A percentile compares a stretch with the other conserved stretches of the same genome.
These are phyloP conservation scores for Stipa capillata DNA, from an alignment of 176 grass and related monocot species.

Conservation along the genomic window DNA sequence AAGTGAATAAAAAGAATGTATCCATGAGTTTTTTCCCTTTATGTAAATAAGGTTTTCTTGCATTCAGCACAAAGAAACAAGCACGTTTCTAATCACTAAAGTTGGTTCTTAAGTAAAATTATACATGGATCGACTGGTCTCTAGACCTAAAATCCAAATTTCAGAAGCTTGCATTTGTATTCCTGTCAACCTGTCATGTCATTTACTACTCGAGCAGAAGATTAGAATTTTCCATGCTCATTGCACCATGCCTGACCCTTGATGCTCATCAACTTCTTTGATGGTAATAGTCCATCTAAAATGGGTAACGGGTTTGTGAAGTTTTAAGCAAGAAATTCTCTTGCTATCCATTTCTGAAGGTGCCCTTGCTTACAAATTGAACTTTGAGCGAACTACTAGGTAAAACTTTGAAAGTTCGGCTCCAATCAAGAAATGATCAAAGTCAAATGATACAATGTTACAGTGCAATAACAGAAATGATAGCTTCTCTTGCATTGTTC, in stretches of 20 bases:
- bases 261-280: neutral
- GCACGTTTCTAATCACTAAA: neutral
- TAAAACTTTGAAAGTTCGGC: neutral
- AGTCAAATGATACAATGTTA: no score
- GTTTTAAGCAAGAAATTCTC: neutral
- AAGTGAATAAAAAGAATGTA: no score
- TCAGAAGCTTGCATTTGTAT: neutral
- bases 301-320: neutral
- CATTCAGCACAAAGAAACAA: neutral
- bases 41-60: neutral
- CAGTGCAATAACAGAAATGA: no score
- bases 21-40: neutral
- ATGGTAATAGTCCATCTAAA: neutral
- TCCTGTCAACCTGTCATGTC: neutral
- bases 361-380: neutral
- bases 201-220: neutral
- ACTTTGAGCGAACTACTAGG: neutral
- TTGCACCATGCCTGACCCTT: neutral
- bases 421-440: neutral
- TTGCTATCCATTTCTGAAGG: neutral
- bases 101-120: neutral
- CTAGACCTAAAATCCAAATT: neutral
- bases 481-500: no score
- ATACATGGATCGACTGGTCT: neutral
- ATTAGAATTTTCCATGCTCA: neutral